Evolutionary conservation across 352 stramenopile species (phyloP).

Genomic region (Phytophthora pluvialis): DNA sequence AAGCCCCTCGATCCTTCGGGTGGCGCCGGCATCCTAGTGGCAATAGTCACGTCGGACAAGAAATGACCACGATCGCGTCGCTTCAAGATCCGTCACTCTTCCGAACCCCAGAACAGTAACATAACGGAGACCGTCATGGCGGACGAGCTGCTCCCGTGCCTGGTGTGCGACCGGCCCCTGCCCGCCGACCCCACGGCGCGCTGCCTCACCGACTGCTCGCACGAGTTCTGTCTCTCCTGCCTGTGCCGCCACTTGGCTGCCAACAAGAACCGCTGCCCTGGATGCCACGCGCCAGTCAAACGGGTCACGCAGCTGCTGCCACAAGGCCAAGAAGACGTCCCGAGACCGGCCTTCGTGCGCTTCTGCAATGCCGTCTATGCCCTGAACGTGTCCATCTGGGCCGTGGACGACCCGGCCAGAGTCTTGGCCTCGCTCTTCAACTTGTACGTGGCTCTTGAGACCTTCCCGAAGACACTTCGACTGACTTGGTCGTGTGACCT

Average conservation of each 20-base stretch:
- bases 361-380: conserved; percentile 86
- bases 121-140: conserved; percentile 9
- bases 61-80: conserved; percentile 2
- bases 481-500: neutral
- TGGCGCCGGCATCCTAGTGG: conserved; percentile 44
- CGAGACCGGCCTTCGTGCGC: conserved; percentile 62
- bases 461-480: neutral
- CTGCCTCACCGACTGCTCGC: conserved; percentile 78
- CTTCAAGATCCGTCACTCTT: conserved; percentile 28
- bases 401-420: conserved; percentile 68
- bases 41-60: conserved; percentile 5
- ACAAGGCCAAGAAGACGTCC: conserved; percentile 1
- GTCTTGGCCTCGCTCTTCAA: conserved; percentile 74
- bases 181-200: conserved; percentile 41
- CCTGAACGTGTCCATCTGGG: conserved; percentile 83
- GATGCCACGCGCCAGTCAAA: conserved; percentile 65
- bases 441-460: conserved; percentile 49
- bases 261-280: conserved; percentile 73
- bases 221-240: conserved; percentile 83
- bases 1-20: conserved; percentile 49
- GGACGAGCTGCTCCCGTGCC: conserved; percentile 42
- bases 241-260: conserved; percentile 57
- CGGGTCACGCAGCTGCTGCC: conserved; percentile 61
- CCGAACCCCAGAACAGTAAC: conserved; percentile 1
- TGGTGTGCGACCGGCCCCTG: conserved; percentile 61